Evolutionary conservation across 805 yeast species (phyloP), one percentile per base, ranked within the genome.

Genomic region (Nakazawaea ernobii): DNA sequence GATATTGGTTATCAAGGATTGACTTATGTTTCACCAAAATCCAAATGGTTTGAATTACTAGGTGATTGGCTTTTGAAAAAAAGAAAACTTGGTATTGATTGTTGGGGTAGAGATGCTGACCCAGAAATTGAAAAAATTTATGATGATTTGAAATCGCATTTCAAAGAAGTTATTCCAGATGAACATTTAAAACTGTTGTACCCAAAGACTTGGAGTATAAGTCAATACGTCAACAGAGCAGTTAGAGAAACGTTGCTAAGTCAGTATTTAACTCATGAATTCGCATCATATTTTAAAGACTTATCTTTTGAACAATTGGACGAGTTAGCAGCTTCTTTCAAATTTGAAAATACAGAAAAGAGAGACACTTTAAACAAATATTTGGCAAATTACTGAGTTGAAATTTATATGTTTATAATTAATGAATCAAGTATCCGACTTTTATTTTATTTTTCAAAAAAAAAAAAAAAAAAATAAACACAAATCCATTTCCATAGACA

Each of bases 1-100:
- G 79, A 75, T 55, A 69, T 75, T 55, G 79, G 80, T 1, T 73
- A 62, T 56, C 79, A 75, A 60, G 79, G 78, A 2, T 56, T 75
- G 52, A 67, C 75, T 13, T 72, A 65, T 50, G 78, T 73, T 30
- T 59, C 68, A 9, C 76, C 79, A 32, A 53, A 65, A 15, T 69
- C 77, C 33, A 65, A 66, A 51, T 73, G 73, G 65, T 71, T 56
- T 55, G 44, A 68, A 50, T 56, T 73, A 7, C 67, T 75, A 35
- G 73, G 74, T 9, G 61, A 65, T 6, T 74, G 67, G 62, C 57
- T 74, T 43, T 53, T 56, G 44, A 71, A 71, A 61, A 75, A 75
- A 60, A 65, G 67, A 52, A 53, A 58, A 26, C 57, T 75, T 28
- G 79, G 78, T 24, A 61, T 75, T 50, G 80, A 75, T 55, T 59